Evolutionary conservation across 345 rosid species (phyloP), one percentile per base, ranked within the genome.

Genomic region (Rubroshorea leprosula): DNA sequence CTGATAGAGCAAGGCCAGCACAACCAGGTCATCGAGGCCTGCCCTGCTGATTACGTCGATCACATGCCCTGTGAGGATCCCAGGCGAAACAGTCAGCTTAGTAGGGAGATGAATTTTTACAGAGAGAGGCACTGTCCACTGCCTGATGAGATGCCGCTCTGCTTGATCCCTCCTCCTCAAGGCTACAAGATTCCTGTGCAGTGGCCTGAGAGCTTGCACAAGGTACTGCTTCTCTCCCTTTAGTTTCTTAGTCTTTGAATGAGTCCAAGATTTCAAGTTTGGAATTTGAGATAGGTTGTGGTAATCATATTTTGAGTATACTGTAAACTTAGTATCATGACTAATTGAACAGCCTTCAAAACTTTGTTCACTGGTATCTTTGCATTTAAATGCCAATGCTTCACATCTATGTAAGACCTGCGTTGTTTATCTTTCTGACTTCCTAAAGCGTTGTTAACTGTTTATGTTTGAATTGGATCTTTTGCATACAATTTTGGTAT

Each of bases 61-160:
- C 84, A 89, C 75, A 85, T 89, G 99, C 99, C 99, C 3, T 93
- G 99, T 44, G 97, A 89, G 66, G 99, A 93, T 77, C 97, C 99
- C 1, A 72, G 95, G 59, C 82, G 84, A 55, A 89, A 83, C 67
- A 83, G 97, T 63, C 97, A 87, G 80, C 86, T 93, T 24, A 89
- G 91, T 48, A 61, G 99, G 45, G 96, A 86, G 43, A 91, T 91
- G 98, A 91, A 91, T 72, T 88, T 72, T 39, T 91, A 88, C 58
- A 48, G 98, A 44, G 98, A 92, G 79, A 82, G 98, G 47, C 98
- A 86, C 38, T 92, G 96, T 62, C 98, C 98, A 0, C 56, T 62
- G 51, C 89, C 89, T 0, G 90, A 81, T 51, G 82, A 86, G 49
- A 76, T 83, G 54, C 89, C 90, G 0, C 86, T 93, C 69, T 93